Base-by-base conservation (phyloP, 1,284 basidiomycete genomes). In the Austropuccinia psidii region DNA sequence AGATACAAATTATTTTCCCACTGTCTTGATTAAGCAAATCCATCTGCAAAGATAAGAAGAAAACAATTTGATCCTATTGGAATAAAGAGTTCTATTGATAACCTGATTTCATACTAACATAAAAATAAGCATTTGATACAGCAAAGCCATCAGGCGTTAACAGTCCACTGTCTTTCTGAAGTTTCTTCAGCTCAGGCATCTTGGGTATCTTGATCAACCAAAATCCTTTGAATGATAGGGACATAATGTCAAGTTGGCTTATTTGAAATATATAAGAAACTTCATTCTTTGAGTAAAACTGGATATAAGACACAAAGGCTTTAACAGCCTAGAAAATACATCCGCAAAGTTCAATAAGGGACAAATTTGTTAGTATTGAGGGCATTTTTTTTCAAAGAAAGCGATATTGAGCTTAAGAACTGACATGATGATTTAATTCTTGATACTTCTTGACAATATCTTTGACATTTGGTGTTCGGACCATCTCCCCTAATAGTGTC, bases 231-330 rank as follows among this genome's bases (percentile, higher is more conserved):
- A 72, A 72, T 4, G 91, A 94, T 2, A 94, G 84, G 4, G 88
- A 90, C n/a, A 90, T 81, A 15, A 96, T 84, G 80, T 98, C 90
- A 47, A 94, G 86, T 76, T 93, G 89, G 78, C 88, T 87, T 6
- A 93, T 78, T 31, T 93, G 87, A 82, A 99, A 98, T 75, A 99
- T 94, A 81, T 93, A 99, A 0, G 89, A 89, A 1, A 93, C 93
- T 81, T 98, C 95, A 78, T 99, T 95, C 81, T 98, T 98, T 1
- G 90, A 90, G 81, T 98, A 98, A 1, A 95, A 91, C 2, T 88
- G 87, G 13, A 94, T 86, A 76, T 93, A 93, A 0, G 93, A 96
- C 1, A 98, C 96, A 79, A 91, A 96, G 0, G 93, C 90, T 81
- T 92, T 93, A 8, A 86, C 85, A 27, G 88, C 90, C 90, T 93